Percentiles rank a stretch among this genome's conserved stretches.
Conservation (phyloP, 116 monocot genomes). For the Trichopus zeylanicus region DNA sequence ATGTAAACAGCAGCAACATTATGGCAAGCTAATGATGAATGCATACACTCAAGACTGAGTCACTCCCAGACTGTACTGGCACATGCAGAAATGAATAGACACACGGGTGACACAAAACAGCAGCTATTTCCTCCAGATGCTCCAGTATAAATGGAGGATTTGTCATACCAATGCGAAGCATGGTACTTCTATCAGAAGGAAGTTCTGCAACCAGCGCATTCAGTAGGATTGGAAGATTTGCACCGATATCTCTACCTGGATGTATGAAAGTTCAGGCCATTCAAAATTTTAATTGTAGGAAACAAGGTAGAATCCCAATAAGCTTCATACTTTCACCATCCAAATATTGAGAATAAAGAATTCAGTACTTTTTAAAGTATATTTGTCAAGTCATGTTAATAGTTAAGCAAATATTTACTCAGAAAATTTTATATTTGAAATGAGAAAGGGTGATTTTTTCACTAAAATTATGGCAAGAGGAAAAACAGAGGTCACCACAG, state of each 20-base stretch:
- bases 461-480: too few species aligned
- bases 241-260: constrained; percentile 93
- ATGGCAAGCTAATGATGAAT: not conserved
- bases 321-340: too few species aligned
- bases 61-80: constrained; percentile 93
- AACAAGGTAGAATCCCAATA: too few species aligned
- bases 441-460: too few species aligned
- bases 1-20: not conserved
- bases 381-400: too few species aligned
- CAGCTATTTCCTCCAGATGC: constrained; percentile 90
- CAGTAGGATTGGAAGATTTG: constrained; percentile 84
- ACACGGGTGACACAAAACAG: constrained; percentile 79
- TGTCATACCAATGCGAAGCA: constrained; percentile 99
- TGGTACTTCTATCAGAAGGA: constrained; percentile 89
- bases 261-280: not conserved
- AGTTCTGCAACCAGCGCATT: constrained; percentile 82
- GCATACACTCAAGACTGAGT: constrained; percentile 72
- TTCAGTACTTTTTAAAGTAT: too few species aligned
- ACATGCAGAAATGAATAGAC: constrained; percentile 98
- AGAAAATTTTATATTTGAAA: too few species aligned
- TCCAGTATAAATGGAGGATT: constrained; percentile 99
- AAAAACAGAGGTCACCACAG: too few species aligned
- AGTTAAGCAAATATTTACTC: too few species aligned
- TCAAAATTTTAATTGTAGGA: too few species aligned
- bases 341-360: too few species aligned